Evolutionary conservation across 1,284 basidiomycete species (phyloP), one percentile per base, ranked within the genome.

Genomic region (Ceratobasidium sp.): DNA sequence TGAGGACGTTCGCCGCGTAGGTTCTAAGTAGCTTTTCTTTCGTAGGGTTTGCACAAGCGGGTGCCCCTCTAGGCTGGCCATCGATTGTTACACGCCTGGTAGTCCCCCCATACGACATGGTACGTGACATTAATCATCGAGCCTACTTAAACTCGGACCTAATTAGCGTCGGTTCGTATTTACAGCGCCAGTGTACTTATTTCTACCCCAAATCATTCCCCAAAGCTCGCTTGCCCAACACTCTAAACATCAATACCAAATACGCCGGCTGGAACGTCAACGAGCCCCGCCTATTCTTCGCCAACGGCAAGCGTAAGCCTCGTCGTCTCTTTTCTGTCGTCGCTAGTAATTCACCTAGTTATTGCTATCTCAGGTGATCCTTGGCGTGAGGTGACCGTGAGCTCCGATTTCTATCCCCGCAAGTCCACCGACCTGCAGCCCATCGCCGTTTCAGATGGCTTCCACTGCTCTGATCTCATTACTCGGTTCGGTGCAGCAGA

Each of bases 361-460:
- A 15, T 15, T 60, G 47, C 2, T 45, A 15, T 41, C 8, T 7
- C 24, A 76, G 75, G 66, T 31, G 75, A 76, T 44, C 63, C 72
- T 27, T 76, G 75, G 75, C 60, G 75, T 29, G 53, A 62, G 57
- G 73, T 54, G 33, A 76, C 76, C n/a, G 47, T 76, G 45, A 75
- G 73, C 45, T 64, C 76, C 3, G 76, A 76, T 53, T 59, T 76
- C 41, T 47, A 65, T 36, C 47, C 48, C 56, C 76, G 71, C 50
- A 44, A 33, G 33, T 76, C 76, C 33, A 76, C 73, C 31, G 59
- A 65, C 44, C 51, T 63, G 60, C 57, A 71, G 54, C 76, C 76
- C 17, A 76, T 76, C 27, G 76, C 67, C 14, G 76, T 76, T 31
- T 73, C 76, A 19, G 76, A 76, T 33, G 76, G 76, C 31, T 76